Percentiles rank a stretch among this genome's conserved stretches.
Evolutionary conservation across 106 monocot genomes (phyloP).

Genomic region (Agapanthus africanus): DNA sequence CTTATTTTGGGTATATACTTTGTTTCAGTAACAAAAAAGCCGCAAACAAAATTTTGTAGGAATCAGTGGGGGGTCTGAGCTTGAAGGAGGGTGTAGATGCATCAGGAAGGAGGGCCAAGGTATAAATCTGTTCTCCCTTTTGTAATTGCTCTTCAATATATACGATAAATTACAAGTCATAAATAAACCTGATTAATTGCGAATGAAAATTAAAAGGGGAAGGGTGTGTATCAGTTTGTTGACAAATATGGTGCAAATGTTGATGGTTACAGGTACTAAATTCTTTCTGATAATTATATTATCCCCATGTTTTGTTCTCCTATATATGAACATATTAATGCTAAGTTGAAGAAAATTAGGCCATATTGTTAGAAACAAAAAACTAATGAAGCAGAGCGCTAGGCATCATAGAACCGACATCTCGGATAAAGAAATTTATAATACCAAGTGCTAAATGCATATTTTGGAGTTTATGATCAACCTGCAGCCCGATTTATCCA

Average conservation of each 20-base stretch:
- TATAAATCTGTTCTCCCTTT: neutral
- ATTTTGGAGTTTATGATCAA: too few relatives aligned
- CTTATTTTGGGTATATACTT: too few relatives aligned
- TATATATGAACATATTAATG: too few relatives aligned
- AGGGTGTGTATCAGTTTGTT: constrained; percentile 88
- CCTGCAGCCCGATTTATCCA: constrained; percentile 79
- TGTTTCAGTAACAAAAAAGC: too few relatives aligned
- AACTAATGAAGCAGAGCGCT: neutral
- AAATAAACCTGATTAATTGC: neutral
- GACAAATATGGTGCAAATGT: constrained; percentile 98
- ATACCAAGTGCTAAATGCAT: neutral
- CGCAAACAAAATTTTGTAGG: too few relatives aligned
- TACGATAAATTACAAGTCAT: neutral
- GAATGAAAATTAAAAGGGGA: constrained; percentile 45
- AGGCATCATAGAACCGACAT: neutral
- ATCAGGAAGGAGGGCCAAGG: constrained; percentile 78
- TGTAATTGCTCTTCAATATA: too few relatives aligned
- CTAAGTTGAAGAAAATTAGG: too few relatives aligned
- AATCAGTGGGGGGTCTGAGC: constrained; percentile 56
- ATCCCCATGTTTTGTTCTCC: too few relatives aligned
- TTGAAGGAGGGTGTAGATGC: constrained; percentile 56
- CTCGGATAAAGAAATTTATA: neutral
- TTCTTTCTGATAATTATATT: too few relatives aligned
- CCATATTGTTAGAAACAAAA: too few relatives aligned
- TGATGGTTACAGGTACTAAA: constrained; percentile 83